phyloP scores from a whole-genome alignment of 1,139 yeast species.

The Hansenula anomala region DNA sequence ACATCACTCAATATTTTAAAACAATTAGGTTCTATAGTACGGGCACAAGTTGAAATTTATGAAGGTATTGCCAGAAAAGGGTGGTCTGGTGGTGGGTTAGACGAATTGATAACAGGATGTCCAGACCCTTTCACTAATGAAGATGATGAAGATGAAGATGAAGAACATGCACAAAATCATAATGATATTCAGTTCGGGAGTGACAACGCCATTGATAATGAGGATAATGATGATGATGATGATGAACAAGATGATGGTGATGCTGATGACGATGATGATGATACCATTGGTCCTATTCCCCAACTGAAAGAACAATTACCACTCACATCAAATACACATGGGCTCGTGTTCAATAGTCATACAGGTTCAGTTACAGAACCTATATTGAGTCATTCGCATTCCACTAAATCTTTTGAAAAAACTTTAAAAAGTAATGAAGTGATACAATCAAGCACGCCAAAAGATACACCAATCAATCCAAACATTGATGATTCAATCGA shows the following conservation, averaged over 20 bases:
- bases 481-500: slow-evolving; percentile 7
- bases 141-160: slow-evolving; percentile 20
- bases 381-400: slow-evolving; percentile 11
- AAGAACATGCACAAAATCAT: slow-evolving; percentile 3
- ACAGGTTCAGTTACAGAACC: slow-evolving; percentile 6
- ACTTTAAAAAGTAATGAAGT: slow-evolving; percentile 2
- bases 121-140: slow-evolving; percentile 44
- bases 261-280: neutral
- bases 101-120: slow-evolving; percentile 51
- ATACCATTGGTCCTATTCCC: slow-evolving; percentile 1
- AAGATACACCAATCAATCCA: slow-evolving; percentile 1
- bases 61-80: slow-evolving; percentile 83
- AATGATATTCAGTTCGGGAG: neutral
- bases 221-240: neutral
- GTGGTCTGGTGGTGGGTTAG: slow-evolving; percentile 84
- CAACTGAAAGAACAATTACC: neutral
- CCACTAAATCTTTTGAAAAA: slow-evolving; percentile 6
- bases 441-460: slow-evolving; percentile 14
- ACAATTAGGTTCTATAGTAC: slow-evolving; percentile 58
- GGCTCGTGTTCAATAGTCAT: slow-evolving; percentile 1
- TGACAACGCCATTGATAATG: neutral
- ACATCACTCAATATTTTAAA: slow-evolving; percentile 50
- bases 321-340: neutral
- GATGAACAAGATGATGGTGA: neutral
- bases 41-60: slow-evolving; percentile 77